Evolutionary conservation across 768 basidiomycete genomes (phyloP).

Genomic region (Neoboletus brunneissimus): DNA sequence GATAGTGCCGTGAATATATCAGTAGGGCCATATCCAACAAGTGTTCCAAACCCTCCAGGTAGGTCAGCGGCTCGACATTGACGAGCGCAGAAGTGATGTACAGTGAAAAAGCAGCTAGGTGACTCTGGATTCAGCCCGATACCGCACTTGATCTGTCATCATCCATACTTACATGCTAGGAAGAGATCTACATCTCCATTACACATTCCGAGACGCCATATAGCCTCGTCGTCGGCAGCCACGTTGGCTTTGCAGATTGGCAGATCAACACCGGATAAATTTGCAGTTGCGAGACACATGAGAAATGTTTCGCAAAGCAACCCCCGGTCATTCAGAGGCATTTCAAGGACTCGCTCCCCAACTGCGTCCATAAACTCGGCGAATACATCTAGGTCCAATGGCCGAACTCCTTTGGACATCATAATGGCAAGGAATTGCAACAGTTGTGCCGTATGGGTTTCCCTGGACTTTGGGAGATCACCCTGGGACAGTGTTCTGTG

Average conservation of each 20-base stretch:
- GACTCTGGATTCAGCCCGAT: not conserved
- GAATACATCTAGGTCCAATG: not conserved
- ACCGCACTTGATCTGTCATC: not conserved
- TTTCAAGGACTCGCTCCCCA: constrained; percentile 15
- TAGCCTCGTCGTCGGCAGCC: constrained; percentile 30
- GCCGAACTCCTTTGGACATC: constrained; percentile 19
- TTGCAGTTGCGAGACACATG: constrained; percentile 32
- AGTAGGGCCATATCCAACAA: constrained; percentile 49
- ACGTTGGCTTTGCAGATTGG: constrained; percentile 1
- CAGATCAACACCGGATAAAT: constrained; percentile 10
- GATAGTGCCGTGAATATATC: constrained; percentile 44
- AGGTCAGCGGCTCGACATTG: constrained; percentile 36
- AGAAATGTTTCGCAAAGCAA: constrained; percentile 38
- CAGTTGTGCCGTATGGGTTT: constrained; percentile 13
- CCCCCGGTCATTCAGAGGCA: not conserved
- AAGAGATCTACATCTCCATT: constrained; percentile 33
- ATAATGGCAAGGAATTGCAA: constrained; percentile 27
- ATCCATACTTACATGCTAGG: constrained; percentile 39
- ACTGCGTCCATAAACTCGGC: constrained; percentile 15
- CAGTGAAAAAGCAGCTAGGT: constrained; percentile 45
- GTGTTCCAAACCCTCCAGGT: constrained; percentile 44
- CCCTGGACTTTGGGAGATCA: not conserved
- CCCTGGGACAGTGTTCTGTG: constrained; percentile 15
- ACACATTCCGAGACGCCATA: constrained; percentile 39
- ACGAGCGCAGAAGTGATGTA: constrained; percentile 36